Evolutionary conservation across 2,329 filamentous ascomycete species (phyloP), one percentile per base, ranked within the genome.

Genomic region (Ophiostoma quercus): DNA sequence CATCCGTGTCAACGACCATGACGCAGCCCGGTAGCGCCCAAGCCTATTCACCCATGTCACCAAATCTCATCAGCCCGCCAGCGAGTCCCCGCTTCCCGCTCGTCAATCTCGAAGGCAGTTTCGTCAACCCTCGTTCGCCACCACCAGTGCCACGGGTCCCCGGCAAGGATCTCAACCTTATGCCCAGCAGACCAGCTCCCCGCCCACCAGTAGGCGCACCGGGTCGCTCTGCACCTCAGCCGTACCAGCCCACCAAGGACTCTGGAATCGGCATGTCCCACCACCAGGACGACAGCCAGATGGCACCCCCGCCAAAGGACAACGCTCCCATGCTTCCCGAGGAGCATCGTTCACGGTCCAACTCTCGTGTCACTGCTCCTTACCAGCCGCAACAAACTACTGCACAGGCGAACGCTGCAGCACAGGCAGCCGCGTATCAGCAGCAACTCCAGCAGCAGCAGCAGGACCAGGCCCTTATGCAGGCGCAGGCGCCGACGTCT

Each of bases 81-180:
- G 87, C 88, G 73, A 95, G 92, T 80, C 92, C 92, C 72, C 88
- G 92, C 78, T 96, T 96, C 82, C 94, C 93, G 78, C 83, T 83
- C 69, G 88, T 92, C 78, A 94, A 94, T 80, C 88, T 92, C 81
- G 90, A 93, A 84, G 91, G 92, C 77, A 98, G 92, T 82, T 99
- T 98, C 80, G 95, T 98, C 81, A 98, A 99, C 77, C 95, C 95
- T 67, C 88, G 95, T 77, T 92, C 94, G 22, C 92, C 95, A 54
- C 95, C 95, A 73, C 95, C 94, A 12, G 91, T 97, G 72, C 94
- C 94, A 78, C 85, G 76, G 79, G 83, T 82, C 67, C 80, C 60
- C 6, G 29, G 60, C 60, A 85, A 86, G 77, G 86, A 87, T 73
- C 78, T 84, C 72, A 85, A 85, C 72, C 82, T 93, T 75, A 84